A percentile compares a stretch with the other conserved stretches of the same genome.
These are phyloP conservation scores for Stevia rebaudiana DNA, from an alignment of 140 eudicot genomes.

Conservation along the genomic window DNA sequence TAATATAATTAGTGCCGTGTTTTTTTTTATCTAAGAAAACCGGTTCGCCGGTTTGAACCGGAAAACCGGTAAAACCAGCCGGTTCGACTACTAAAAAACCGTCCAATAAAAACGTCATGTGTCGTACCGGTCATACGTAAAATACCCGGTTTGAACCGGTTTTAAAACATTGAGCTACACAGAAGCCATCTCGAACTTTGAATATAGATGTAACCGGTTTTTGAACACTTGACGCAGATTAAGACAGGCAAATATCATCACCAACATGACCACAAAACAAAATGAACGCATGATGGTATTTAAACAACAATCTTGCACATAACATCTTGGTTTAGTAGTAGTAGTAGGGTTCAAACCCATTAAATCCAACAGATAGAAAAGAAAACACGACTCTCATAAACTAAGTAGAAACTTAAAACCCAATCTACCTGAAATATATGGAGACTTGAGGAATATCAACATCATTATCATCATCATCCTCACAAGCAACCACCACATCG, in stretches of 20 bases:
- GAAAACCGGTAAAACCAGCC: too few relatives aligned
- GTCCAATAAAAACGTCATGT: too few relatives aligned
- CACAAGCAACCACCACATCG: slow-evolving; percentile 75
- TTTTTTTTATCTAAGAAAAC: too few relatives aligned
- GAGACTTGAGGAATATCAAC: slow-evolving; percentile 77
- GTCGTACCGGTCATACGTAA: too few relatives aligned
- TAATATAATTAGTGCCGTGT: too few relatives aligned
- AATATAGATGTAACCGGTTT: too few relatives aligned
- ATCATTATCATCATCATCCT: slow-evolving; percentile 69
- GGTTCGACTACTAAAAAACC: too few relatives aligned
- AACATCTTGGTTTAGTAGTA: slow-evolving; percentile 19
- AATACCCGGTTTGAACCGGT: too few relatives aligned
- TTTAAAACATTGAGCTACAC: too few relatives aligned
- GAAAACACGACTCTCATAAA: slow-evolving; percentile 8
- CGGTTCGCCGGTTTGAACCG: too few relatives aligned
- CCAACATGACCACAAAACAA: slow-evolving; percentile 1
- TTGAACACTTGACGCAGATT: too few relatives aligned
- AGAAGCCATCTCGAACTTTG: too few relatives aligned
- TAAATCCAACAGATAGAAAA: slow-evolving; percentile 6
- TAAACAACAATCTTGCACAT: slow-evolving; percentile 26
- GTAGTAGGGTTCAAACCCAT: slow-evolving; percentile 14
- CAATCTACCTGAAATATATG: slow-evolving; percentile 55
- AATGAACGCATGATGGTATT: slow-evolving; percentile 2
- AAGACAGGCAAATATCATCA: neutral
- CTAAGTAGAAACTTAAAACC: neutral